Conservation (phyloP, 257 asterid species). For the Solanum bulbocastanum region DNA sequence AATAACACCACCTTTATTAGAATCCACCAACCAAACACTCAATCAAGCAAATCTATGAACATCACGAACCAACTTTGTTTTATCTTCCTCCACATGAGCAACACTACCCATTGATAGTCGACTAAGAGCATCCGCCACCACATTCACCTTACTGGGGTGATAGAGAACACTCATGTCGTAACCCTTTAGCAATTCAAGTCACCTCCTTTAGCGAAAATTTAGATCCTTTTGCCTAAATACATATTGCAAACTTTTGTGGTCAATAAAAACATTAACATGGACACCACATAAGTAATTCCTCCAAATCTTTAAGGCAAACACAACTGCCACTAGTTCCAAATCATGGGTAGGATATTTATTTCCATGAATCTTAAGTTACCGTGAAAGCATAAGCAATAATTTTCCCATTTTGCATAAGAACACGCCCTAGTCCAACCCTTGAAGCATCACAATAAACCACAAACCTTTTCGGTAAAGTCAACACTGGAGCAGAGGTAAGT, state of each 20-base stretch:
- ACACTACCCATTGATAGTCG: not conserved
- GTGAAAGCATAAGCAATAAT: not conserved
- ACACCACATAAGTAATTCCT: not conserved
- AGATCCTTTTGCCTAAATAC: not conserved
- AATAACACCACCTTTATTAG: not conserved
- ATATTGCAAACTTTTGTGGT: not conserved
- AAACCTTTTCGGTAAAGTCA: not conserved
- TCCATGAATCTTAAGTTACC: not conserved
- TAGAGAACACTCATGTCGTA: not conserved
- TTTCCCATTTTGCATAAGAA: not conserved
- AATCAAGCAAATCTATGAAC: not conserved
- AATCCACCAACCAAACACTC: not conserved
- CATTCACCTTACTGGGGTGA: not conserved
- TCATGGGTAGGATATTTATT: not conserved
- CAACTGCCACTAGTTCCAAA: not conserved
- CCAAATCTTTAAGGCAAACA: not conserved
- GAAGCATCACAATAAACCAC: not conserved
- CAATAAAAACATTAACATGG: not conserved
- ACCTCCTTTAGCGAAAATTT: not conserved
- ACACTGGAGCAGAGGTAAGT: not conserved
- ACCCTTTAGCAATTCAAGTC: not conserved
- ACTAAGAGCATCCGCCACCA: not conserved
- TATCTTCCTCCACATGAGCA: not conserved
- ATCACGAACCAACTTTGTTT: not conserved
- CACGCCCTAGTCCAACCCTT: not conserved